A percentile compares a stretch with the other conserved stretches of the same genome.
phyloP scores from a whole-genome alignment of 441 rosid genomes.

The Lagerstroemia fauriei region DNA sequence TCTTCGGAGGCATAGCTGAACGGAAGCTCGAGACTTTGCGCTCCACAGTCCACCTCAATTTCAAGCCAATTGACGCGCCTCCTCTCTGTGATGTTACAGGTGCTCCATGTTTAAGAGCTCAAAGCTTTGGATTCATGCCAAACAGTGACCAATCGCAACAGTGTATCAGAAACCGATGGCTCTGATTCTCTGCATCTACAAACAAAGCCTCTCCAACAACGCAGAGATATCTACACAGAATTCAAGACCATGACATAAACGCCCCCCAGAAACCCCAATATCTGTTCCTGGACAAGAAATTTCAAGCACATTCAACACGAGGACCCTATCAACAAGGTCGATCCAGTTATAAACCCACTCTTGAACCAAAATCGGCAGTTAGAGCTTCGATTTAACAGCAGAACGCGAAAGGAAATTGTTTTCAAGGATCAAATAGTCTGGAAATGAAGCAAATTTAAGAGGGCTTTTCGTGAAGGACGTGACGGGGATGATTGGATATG shows the following conservation, averaged over 20 bases:
- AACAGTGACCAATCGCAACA: constrained; percentile 12
- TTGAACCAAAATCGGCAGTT: no score
- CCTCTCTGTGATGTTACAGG: not conserved
- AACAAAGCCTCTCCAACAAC: constrained; percentile 10
- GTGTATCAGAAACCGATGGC: not conserved
- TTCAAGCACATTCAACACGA: not conserved
- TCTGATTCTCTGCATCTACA: constrained; percentile 21
- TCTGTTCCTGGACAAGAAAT: no score
- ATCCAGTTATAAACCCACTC: no score
- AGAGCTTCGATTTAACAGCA: constrained; percentile 28
- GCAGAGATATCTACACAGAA: not conserved
- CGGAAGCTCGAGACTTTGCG: constrained; percentile 10
- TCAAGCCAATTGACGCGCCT: not conserved
- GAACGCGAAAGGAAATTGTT: constrained; percentile 41
- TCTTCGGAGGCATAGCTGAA: constrained; percentile 59
- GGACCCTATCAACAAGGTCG: no score
- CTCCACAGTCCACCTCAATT: not conserved
- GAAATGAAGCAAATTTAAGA: no score
- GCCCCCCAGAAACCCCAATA: not conserved
- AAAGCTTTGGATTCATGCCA: constrained; percentile 15
- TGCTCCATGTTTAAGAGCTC: constrained; percentile 15
- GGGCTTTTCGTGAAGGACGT: constrained; percentile 65
- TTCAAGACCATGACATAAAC: not conserved
- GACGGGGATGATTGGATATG: constrained; percentile 29
- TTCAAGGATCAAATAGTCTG: constrained; percentile 9